A percentile compares a stretch with the other conserved stretches of the same genome.
phyloP scores from a whole-genome alignment of 805 yeast genomes.

The Metschnikowia hibisci region DNA sequence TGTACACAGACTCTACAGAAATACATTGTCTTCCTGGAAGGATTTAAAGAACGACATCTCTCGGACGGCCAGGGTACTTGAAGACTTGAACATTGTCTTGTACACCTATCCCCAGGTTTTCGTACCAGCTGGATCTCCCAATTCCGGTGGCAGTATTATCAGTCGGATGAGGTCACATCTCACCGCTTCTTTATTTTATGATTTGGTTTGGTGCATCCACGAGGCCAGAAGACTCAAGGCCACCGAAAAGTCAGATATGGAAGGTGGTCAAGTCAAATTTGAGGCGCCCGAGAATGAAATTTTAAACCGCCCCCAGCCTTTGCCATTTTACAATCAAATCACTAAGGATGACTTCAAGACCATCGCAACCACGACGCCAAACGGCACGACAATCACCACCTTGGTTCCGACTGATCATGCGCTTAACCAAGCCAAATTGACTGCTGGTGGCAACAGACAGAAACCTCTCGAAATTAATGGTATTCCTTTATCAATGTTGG shows the following conservation, averaged over 20 bases:
- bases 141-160: slow-evolving; percentile 48
- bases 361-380: slow-evolving; percentile 80
- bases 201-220: slow-evolving; percentile 89
- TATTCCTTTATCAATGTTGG: slow-evolving; percentile 66
- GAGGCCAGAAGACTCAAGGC: slow-evolving; percentile 76
- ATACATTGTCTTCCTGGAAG: slow-evolving; percentile 88
- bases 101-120: slow-evolving; percentile 85
- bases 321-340: slow-evolving; percentile 88
- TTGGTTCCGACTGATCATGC: slow-evolving; percentile 84
- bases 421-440: slow-evolving; percentile 51
- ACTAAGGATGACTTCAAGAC: slow-evolving; percentile 86
- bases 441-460: slow-evolving; percentile 55
- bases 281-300: slow-evolving; percentile 8
- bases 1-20: slow-evolving; percentile 81
- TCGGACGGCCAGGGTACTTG: slow-evolving; percentile 86
- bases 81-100: slow-evolving; percentile 80
- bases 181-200: slow-evolving; percentile 87
- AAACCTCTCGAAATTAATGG: slow-evolving; percentile 62
- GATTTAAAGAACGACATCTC: slow-evolving; percentile 86
- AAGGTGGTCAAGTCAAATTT: slow-evolving; percentile 6
- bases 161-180: slow-evolving; percentile 88
- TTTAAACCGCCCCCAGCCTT: slow-evolving; percentile 52
- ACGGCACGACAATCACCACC: slow-evolving; percentile 88
- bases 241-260: slow-evolving; percentile 26
- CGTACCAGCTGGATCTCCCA: slow-evolving; percentile 26